These are phyloP conservation scores for Dioszegia hungarica DNA, from an alignment of 768 basidiomycete species.

Conservation along the genomic window DNA sequence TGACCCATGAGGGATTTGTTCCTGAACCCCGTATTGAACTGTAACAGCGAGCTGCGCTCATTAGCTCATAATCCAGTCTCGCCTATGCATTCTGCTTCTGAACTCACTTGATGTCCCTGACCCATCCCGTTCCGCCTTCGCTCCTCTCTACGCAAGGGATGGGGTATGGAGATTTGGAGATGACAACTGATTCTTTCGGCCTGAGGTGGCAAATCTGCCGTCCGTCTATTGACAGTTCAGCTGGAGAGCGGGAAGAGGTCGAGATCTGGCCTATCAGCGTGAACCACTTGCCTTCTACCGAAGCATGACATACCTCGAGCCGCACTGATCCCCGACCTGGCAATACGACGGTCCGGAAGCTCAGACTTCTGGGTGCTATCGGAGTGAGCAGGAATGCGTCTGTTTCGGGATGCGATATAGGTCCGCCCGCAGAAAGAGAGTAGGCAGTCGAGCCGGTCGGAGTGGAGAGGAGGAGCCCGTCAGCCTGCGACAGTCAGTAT, in stretches of 20 bases:
- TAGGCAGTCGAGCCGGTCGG: conserved; percentile 96
- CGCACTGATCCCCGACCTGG: conserved; percentile 54
- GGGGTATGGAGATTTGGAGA: conserved; percentile 78
- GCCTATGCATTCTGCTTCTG: no score
- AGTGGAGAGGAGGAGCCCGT: conserved; percentile 88
- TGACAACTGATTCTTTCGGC: conserved; percentile 78
- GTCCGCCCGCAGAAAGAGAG: conserved; percentile 89
- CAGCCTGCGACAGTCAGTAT: conserved; percentile 59
- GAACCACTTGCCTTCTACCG: background rate
- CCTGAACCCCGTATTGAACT: conserved; percentile 87
- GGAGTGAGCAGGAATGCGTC: conserved; percentile 87
- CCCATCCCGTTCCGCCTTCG: conserved; percentile 82
- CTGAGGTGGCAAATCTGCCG: conserved; percentile 73
- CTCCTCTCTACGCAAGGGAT: conserved; percentile 75
- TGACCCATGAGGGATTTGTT: conserved; percentile 37
- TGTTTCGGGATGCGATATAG: conserved; percentile 88
- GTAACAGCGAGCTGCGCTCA: conserved; percentile 64
- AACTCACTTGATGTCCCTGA: conserved; percentile 72
- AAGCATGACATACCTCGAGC: conserved; percentile 38
- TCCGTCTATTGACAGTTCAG: conserved; percentile 90
- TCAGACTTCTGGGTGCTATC: conserved; percentile 89
- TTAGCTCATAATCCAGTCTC: background rate
- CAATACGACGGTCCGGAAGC: conserved; percentile 85
- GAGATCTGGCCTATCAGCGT: conserved; percentile 60
- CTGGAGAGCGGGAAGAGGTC: conserved; percentile 74